Evolutionary conservation across 805 yeast genomes (phyloP), one percentile per base, ranked within the genome.

Genomic region (Brettanomyces nanus): DNA sequence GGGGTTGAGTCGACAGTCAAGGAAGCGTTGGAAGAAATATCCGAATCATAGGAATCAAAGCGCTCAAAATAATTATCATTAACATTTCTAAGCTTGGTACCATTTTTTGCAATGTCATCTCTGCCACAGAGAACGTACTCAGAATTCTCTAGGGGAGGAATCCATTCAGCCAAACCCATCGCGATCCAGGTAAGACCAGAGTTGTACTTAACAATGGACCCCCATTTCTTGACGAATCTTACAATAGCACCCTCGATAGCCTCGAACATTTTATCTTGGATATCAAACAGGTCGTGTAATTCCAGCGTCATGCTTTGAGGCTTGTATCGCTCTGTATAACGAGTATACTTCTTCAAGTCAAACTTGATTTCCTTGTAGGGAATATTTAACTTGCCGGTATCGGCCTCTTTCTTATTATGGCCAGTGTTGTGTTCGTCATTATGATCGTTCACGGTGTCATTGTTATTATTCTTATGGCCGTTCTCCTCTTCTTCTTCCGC

Each of bases 111-210:
- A 37, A 58, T 47, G 39, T 58, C 61, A 48, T 73, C 78, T 41
- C 76, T 61, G 4, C 80, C 81, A 40, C 73, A 65, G 31, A 76
- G 54, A 2, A 76, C 80, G 64, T 69, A 72, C 14, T 68, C 65
- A 10, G 76, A 69, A 34, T 66, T 63, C 13, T 65, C 64, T 28
- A 75, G 59, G 1, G 84, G 85, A 5, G 94, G 89, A 23, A 77
- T 71, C 95, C 95, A 87, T 56, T 86, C 95, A 1, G 95, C 90
- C 32, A 89, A 61, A 9, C 86, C 87, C 23, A 85, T 61, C 0
- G 95, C 96, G 15, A 85, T 74, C 95, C 95, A 87, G 3, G 90
- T 71, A 49, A 87, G 66, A 0, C 94, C 89, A 31, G 80, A 69
- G 56, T 85, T 92, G 54, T 89, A 89, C 47, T 77, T 77, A 38